Base-by-base conservation (phyloP, 371 early-diverging fungal genomes). In the Mortierella sp. region DNA sequence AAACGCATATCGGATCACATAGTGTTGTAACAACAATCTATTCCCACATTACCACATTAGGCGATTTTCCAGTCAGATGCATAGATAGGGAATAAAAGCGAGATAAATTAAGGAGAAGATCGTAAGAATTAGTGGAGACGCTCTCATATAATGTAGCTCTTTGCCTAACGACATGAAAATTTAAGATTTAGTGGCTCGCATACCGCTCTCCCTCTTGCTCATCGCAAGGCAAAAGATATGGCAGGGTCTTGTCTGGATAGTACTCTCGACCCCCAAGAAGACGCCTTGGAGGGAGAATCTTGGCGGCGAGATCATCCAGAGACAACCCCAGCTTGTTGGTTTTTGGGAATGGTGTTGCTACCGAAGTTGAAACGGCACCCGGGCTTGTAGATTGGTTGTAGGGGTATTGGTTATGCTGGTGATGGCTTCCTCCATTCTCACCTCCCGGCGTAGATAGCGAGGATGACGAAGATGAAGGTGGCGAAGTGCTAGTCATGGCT, bases 121-220 rank as follows among this genome's bases (percentile, higher is more conserved):
- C 15, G 15, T 37, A 28, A 22, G 40, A 10, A 15, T 40, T 2
- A 40, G 40, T 40, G 2, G 40, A 37, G 40, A 37, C 13, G 40
- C 40, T 37, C 40, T 4, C 40, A 37, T 8, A 37, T 37, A 10
- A 4, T 8, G 40, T 37, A 37, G 26, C 26, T 51, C 17, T 28
- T 12, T 31, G n/a, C n/a, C 12, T 13, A 54, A 28, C n/a, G 6
- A 22, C 12, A 43, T 17, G n/a, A n/a, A n/a, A n/a, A 26, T 26
- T 15, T 9, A 57, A 57, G 32, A 35, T 26, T n/a, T 28, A 4
- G 61, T 19, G 17, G 32, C 45, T 57, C 12, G 23, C 40, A 15
- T 74, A 74, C 81, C 81, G 64, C 26, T 80, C 81, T 6, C 75
- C 55, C 37, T 80, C 81, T 42, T 80, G 81, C 62, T 80, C 81